Percentiles rank a stretch among this genome's conserved stretches.
phyloP scores from a whole-genome alignment of 495 filamentous ascomycete genomes.

The Pyrenopolyporus hunteri region DNA sequence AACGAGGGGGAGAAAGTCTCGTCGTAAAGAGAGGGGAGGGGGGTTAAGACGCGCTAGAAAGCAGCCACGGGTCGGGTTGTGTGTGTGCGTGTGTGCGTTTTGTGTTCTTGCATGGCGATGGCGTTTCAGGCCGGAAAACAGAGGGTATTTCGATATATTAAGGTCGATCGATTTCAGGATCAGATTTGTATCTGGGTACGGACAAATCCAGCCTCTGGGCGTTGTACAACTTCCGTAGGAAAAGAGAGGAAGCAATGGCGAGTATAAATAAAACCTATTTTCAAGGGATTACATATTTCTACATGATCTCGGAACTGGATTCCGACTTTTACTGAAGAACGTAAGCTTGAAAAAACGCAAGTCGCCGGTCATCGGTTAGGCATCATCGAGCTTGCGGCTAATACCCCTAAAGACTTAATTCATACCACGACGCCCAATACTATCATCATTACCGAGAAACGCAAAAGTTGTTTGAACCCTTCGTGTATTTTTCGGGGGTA shows the following conservation, averaged over 20 bases:
- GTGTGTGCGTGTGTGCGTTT: no score
- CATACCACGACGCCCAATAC: neutral
- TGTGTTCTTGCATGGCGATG: conserved; percentile 54
- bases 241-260: neutral
- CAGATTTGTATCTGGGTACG: conserved; percentile 9
- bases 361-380: no score
- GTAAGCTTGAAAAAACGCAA: neutral
- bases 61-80: neutral
- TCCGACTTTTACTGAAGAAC: no score
- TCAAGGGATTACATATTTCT: no score
- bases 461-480: neutral
- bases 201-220: neutral
- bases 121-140: conserved; percentile 42
- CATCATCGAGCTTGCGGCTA: neutral
- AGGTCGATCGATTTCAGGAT: conserved; percentile 4
- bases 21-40: neutral
- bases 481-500: conserved; percentile 21
- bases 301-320: no score
- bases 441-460: neutral
- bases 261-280: no score
- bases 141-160: neutral
- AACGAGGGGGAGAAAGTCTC: neutral
- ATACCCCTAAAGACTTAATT: neutral
- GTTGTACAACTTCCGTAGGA: neutral
- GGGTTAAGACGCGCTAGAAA: neutral